These are phyloP conservation scores for Lactifluus rugatus DNA, from an alignment of 768 basidiomycete species.

Conservation along the genomic window DNA sequence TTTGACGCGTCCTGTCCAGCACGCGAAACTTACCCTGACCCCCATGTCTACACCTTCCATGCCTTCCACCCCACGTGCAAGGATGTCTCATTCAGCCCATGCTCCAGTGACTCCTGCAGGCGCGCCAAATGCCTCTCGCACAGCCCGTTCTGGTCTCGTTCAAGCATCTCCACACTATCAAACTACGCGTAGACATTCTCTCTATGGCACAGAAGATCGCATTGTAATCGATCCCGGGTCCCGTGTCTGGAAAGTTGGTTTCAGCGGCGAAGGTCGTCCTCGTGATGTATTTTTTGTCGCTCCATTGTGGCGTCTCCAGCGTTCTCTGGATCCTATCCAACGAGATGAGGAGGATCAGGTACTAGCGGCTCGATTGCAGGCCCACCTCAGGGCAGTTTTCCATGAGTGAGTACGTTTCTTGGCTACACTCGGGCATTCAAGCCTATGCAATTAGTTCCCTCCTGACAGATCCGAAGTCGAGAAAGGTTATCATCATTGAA, in stretches of 20 bases:
- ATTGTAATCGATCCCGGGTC: constrained; percentile 94
- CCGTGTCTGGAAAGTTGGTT: constrained; percentile 93
- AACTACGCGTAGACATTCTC: constrained; percentile 79
- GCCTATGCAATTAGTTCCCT: constrained; percentile 51
- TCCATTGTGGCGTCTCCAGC: constrained; percentile 52
- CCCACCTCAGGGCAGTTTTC: constrained; percentile 66
- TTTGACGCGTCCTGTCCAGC: background rate
- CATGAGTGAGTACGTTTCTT: constrained; percentile 52
- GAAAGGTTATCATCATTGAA: constrained; percentile 90
- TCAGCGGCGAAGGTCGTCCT: constrained; percentile 90
- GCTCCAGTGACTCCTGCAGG: constrained; percentile 32
- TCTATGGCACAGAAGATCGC: constrained; percentile 95
- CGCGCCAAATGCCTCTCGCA: constrained; percentile 24
- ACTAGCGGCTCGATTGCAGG: constrained; percentile 60
- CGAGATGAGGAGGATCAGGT: constrained; percentile 66
- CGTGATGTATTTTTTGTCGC: constrained; percentile 69
- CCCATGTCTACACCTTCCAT: constrained; percentile 5
- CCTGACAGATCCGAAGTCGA: constrained; percentile 87
- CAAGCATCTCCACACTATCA: constrained; percentile 77
- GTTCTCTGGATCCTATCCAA: constrained; percentile 43
- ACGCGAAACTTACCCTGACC: background rate
- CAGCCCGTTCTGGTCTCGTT: constrained; percentile 28
- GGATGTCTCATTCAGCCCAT: constrained; percentile 8
- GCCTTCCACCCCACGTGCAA: constrained; percentile 14
- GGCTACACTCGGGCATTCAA: constrained; percentile 19